Evolutionary conservation across 2,329 filamentous ascomycete genomes (phyloP), one percentile per base, ranked within the genome.

Genomic region (Fusarium vanettenii): DNA sequence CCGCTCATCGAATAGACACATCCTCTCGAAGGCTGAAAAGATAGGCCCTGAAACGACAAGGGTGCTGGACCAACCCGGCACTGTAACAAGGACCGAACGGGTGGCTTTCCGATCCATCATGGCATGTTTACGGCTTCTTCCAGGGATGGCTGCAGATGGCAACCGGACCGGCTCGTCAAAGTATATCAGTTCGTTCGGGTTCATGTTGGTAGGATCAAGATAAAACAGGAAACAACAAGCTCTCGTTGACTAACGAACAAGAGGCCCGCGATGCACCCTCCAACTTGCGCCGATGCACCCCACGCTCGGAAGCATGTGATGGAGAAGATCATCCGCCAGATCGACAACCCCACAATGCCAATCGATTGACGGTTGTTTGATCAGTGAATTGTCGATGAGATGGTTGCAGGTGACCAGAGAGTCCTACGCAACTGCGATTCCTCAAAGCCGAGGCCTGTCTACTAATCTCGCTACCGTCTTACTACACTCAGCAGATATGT

Each of bases 261-360:
- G 55, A 27, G n/a, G n/a, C 43, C 16, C 43, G 20, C 43, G 43
- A 45, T 45, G 45, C 60, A 50, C 41, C 57, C 57, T 60, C 67
- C 35, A 71, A 56, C 31, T 52, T 35, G 64, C 69, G 35, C 60
- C 60, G 72, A 75, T 61, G 72, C 72, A 75, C 72, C 72, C 72
- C 72, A 73, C 72, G 72, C 45, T 72, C 72, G 69, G 69, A 70
- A 62, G 67, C 62, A 43, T 75, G 52, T 55, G 55, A 70, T 43
- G 73, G 73, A 74, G 67, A 63, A 72, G 67, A 72, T 72, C 76
- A 70, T 56, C 71, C 75, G 69, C 76, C 67, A 66, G 76, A 78
- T 78, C 74, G 76, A 75, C 74, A 60, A 75, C 76, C 76, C 76
- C 76, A 70, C 76, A 78, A 70, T 65, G 66, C 61, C 43, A 67